These are phyloP conservation scores for Leccinum subgranulosum DNA, from an alignment of 768 basidiomycete genomes.

Conservation along the genomic window DNA sequence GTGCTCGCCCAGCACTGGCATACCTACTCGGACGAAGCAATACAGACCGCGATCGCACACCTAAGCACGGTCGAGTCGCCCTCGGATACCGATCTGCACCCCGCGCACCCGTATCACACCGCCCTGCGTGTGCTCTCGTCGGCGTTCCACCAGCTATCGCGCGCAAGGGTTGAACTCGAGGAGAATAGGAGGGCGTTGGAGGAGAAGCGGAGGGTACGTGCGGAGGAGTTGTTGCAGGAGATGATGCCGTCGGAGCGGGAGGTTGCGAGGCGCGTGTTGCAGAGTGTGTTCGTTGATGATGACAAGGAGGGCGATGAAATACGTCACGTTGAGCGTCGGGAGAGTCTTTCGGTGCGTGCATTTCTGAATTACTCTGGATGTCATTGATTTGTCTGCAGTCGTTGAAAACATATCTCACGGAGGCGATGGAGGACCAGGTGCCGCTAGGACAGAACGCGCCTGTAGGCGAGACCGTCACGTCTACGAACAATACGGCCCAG, in stretches of 20 bases:
- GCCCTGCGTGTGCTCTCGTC: constrained; percentile 68
- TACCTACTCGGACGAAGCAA: constrained; percentile 69
- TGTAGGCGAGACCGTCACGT: constrained; percentile 21
- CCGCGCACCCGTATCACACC: constrained; percentile 58
- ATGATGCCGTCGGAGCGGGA: constrained; percentile 61
- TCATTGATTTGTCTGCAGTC: constrained; percentile 31
- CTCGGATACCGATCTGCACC: constrained; percentile 44
- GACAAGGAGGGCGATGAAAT: constrained; percentile 14
- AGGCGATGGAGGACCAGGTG: constrained; percentile 51
- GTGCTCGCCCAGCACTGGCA: constrained; percentile 75
- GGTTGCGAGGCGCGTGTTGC: constrained; percentile 62
- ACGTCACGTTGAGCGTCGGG: constrained; percentile 52
- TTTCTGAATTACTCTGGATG: background rate
- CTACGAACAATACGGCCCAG: background rate
- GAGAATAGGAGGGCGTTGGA: constrained; percentile 47
- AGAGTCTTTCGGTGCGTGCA: constrained; percentile 53
- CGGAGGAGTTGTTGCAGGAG: constrained; percentile 54
- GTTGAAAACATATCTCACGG: constrained; percentile 43
- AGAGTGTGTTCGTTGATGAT: constrained; percentile 56
- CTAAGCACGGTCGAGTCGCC: constrained; percentile 41
- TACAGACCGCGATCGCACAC: constrained; percentile 58
- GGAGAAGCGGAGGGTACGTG: constrained; percentile 60
- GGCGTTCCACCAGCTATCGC: constrained; percentile 56
- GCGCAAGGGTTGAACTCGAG: constrained; percentile 62
- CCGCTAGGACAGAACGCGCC: constrained; percentile 16